Base-by-base conservation (phyloP, 2,329 filamentous ascomycete genomes). In the Grosmannia serpens region DNA sequence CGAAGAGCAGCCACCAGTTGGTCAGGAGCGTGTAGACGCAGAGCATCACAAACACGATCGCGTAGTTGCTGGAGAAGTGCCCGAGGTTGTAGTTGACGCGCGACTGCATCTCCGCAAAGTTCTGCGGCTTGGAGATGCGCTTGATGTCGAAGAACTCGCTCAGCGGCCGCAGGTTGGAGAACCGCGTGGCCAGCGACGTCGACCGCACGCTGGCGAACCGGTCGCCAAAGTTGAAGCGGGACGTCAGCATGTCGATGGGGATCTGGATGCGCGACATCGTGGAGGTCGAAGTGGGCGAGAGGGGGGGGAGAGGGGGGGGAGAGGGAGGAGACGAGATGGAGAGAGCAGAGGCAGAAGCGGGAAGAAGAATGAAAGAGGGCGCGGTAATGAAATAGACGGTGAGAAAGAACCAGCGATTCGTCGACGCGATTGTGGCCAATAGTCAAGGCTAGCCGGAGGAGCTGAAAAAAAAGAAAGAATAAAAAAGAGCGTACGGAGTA, bases 21-120 rank as follows among this genome's bases (percentile, higher is more conserved):
- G 89, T 94, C 68, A 99, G 81, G 68, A 99, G 77, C 68, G 89
- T 89, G 80, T 99, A 99, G 75, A 99, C 87, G 78, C 88, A 89
- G 69, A 99, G 86, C 86, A 99, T 95, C 67, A 88, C 79, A 71
- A 97, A 96, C 67, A 97, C 83, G 63, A 88, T 87, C 65, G 88
- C 87, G 82, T 99, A 99, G 79, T 99, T 99, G 86, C 90, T 96
- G 62, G 91, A 95, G 80, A 95, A 99, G 78, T 97, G 88, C 72
- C 88, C 85, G 64, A 99, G 77, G 75, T 99, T 99, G 85, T 96
- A 96, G 80, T 95, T 95, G 76, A 96, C 86, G 64, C 92, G 85
- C 66, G 87, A 91, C 75, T 97, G 92, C 64, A 90, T 84, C 73
- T 96, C 91, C 64, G 53, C 66, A 57, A 97, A 96, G 77, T 95